Evolutionary conservation across 2,329 filamentous ascomycete genomes (phyloP).

Genomic region (Metarhizium guizhouense): DNA sequence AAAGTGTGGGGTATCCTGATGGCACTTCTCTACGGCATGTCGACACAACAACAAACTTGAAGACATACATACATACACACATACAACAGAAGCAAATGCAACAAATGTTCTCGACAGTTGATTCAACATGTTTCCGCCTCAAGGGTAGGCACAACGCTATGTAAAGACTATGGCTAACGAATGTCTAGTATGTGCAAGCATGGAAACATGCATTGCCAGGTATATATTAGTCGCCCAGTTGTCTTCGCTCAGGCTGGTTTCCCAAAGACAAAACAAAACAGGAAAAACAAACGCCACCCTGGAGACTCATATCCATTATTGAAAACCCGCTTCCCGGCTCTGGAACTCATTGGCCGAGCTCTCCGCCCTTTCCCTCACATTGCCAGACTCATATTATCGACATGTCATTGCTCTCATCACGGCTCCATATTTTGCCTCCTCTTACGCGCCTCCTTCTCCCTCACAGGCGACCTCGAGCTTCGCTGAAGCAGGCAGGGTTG

Average conservation of each 20-base stretch:
- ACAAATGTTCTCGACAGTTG: neutral
- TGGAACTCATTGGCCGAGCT: neutral
- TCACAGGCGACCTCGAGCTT: constrained; percentile 24
- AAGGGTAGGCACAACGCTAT: neutral
- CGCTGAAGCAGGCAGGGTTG: constrained; percentile 40
- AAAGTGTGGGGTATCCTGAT: too few relatives aligned
- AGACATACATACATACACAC: neutral
- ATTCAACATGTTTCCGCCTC: neutral
- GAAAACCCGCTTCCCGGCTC: neutral
- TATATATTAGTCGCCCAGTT: neutral
- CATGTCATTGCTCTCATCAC: neutral
- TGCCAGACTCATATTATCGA: neutral
- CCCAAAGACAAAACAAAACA: neutral
- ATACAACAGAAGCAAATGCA: neutral
- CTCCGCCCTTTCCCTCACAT: neutral
- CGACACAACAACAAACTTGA: neutral
- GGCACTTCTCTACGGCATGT: neutral
- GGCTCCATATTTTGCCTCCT: neutral
- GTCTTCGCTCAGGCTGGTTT: neutral
- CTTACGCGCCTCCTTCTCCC: neutral
- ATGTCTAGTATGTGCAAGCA: constrained; percentile 1
- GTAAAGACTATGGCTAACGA: constrained; percentile 1
- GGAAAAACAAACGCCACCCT: neutral
- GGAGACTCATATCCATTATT: neutral
- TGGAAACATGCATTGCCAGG: neutral